Evolutionary conservation across 805 yeast genomes (phyloP), one percentile per base, ranked within the genome.

Genomic region (Cyberlindnera subsufficiens): DNA sequence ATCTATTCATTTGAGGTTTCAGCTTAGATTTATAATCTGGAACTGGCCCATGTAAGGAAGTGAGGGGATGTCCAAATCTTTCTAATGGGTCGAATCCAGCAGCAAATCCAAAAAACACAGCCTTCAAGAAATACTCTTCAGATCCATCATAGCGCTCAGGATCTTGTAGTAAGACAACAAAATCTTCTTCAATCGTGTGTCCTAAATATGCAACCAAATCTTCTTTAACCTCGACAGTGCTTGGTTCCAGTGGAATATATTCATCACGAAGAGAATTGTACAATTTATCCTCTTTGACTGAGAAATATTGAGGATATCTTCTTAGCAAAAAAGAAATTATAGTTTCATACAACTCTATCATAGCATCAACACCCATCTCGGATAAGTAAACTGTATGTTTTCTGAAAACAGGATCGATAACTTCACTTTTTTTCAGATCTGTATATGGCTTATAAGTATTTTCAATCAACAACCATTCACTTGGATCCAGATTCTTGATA

Each of bases 71-170:
- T 53, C 78, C 66, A 47, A 75, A 68, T 48, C 75, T 72, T 9
- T 56, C 62, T 5, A 69, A 60, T 5, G 91, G 90, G 53, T 78
- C 78, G 59, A 85, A 85, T 2, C 91, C 91, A 1, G 82, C 77
- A 1, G 91, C 87, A 52, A 81, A 82, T 8, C 80, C 78, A 18
- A 80, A 72, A 4, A 74, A 63, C 6, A 79, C 77, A 1, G 78
- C 80, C 40, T 81, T 66, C 35, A 80, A 58, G 22, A 72, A 65
- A 55, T 82, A 84, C 52, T 82, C 89, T 42, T 75, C 77, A 15
- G 71, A 69, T 19, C 22, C 22, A 29, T 59, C 59, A 20, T 54
- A 63, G 13, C 53, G 54, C 20, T 63, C 61, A 27, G 68, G 70
- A 18, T 61, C 65, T 13, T 61, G 64, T 44, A 74, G 54, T 51